phyloP scores from a whole-genome alignment of 306 rosid genomes.

The Betula pendula region DNA sequence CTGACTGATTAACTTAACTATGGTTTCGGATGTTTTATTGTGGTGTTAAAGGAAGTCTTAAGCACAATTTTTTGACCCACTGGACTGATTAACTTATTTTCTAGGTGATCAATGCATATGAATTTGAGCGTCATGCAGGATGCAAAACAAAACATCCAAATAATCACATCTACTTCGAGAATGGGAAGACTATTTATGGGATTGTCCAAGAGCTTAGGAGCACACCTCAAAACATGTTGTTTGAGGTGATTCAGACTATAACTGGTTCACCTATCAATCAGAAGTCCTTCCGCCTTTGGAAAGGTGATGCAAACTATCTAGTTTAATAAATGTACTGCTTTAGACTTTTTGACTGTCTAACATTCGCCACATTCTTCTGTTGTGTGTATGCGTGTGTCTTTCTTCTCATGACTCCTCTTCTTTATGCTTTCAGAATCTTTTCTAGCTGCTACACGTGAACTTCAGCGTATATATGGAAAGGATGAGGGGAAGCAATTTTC shows the following conservation, averaged over 20 bases:
- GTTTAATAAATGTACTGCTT: background rate
- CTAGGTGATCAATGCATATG: slow-evolving; percentile 73
- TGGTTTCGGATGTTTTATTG: background rate
- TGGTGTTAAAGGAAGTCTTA: slow-evolving; percentile 7
- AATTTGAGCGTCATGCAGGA: slow-evolving; percentile 82
- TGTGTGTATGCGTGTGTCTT: slow-evolving; percentile 5
- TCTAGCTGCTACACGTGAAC: slow-evolving; percentile 71
- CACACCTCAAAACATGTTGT: slow-evolving; percentile 68
- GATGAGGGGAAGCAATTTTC: slow-evolving; percentile 49
- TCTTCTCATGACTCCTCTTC: slow-evolving; percentile 19
- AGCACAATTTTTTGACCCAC: slow-evolving; percentile 11
- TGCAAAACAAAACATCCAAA: slow-evolving; percentile 89
- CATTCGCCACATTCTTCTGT: slow-evolving; percentile 2
- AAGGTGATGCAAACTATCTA: slow-evolving; percentile 42
- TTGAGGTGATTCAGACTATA: slow-evolving; percentile 72
- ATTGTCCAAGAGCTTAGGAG: slow-evolving; percentile 81
- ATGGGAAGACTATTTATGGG: slow-evolving; percentile 81
- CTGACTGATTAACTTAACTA: slow-evolving; percentile 17
- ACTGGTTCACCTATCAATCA: slow-evolving; percentile 78
- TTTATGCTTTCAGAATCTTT: slow-evolving; percentile 53
- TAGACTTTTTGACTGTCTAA: background rate
- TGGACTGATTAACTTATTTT: slow-evolving; percentile 19
- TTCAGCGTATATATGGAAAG: slow-evolving; percentile 62
- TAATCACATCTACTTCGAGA: slow-evolving; percentile 80
- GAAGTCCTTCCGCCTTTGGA: slow-evolving; percentile 71